Evolutionary conservation across 2,329 filamentous ascomycete species (phyloP).

Genomic region (Alternaria metachromatica): DNA sequence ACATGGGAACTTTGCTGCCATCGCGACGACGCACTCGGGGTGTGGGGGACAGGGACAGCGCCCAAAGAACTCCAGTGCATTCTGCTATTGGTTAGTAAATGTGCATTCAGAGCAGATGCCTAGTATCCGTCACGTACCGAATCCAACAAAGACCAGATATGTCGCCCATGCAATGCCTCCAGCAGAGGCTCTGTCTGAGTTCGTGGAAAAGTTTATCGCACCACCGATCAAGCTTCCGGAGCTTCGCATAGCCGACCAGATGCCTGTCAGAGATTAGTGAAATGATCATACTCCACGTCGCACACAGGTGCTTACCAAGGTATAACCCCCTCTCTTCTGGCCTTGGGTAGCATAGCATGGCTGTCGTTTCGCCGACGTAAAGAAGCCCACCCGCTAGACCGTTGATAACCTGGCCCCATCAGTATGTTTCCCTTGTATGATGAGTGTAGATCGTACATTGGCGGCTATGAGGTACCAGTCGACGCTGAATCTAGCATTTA

Average conservation of each 20-base stretch:
- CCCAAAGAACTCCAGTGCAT: conserved; percentile 12
- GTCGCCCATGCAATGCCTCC: conserved; percentile 13
- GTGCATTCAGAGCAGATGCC: neutral
- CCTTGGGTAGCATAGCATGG: conserved; percentile 15
- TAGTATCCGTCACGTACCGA: conserved; percentile 2
- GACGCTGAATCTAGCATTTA: conserved; percentile 7
- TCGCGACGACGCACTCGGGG: conserved; percentile 6
- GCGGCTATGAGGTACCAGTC: conserved; percentile 11
- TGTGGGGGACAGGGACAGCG: conserved; percentile 10
- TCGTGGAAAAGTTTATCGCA: conserved; percentile 16
- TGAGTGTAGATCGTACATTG: conserved; percentile 1
- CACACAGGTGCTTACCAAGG: conserved; percentile 3
- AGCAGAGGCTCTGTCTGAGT: neutral
- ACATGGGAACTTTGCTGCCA: conserved; percentile 1
- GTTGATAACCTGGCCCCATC: conserved; percentile 5
- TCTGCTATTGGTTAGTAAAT: neutral
- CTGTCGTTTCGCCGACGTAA: conserved; percentile 18
- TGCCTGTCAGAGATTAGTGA: conserved; percentile 1
- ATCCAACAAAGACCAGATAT: conserved; percentile 13
- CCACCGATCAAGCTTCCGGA: conserved; percentile 16
- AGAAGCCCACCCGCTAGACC: conserved; percentile 9
- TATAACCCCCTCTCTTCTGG: conserved; percentile 14
- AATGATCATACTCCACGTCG: neutral
- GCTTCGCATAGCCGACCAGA: conserved; percentile 20
- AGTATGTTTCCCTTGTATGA: neutral